Evolutionary conservation across 495 filamentous ascomycete species (phyloP).

Genomic region (Aspergillus nidulans): DNA sequence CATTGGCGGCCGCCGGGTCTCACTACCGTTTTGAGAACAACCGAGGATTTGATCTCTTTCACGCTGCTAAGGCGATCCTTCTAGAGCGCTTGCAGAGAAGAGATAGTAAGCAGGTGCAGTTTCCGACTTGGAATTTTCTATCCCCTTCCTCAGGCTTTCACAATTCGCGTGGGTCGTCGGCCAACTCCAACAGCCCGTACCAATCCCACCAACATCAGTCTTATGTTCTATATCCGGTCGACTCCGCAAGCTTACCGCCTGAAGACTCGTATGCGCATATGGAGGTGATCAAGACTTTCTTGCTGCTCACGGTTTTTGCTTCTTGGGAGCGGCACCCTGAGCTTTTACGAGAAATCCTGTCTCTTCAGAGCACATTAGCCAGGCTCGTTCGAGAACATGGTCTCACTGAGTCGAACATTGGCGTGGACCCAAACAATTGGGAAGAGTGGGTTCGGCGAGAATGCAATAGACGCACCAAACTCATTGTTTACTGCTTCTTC

Average conservation of each 20-base stretch:
- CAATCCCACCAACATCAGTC: slow-evolving; percentile 30
- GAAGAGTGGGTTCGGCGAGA: slow-evolving; percentile 47
- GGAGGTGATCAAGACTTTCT: slow-evolving; percentile 46
- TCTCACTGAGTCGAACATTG: slow-evolving; percentile 32
- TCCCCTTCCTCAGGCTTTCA: slow-evolving; percentile 36
- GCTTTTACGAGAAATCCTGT: slow-evolving; percentile 46
- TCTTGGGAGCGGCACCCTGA: slow-evolving; percentile 52
- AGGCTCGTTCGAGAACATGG: slow-evolving; percentile 47
- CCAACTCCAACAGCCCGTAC: slow-evolving; percentile 39
- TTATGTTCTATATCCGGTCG: slow-evolving; percentile 26
- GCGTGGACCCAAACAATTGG: slow-evolving; percentile 40
- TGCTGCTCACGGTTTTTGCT: slow-evolving; percentile 47
- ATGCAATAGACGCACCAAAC: slow-evolving; percentile 46
- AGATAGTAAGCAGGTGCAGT: slow-evolving; percentile 42
- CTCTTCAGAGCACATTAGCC: slow-evolving; percentile 46
- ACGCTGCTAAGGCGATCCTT: slow-evolving; percentile 52
- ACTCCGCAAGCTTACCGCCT: slow-evolving; percentile 32
- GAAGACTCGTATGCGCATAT: slow-evolving; percentile 48
- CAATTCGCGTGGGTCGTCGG: slow-evolving; percentile 38
- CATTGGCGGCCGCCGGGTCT: slow-evolving; percentile 45
- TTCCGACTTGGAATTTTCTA: slow-evolving; percentile 41
- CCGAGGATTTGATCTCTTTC: slow-evolving; percentile 64
- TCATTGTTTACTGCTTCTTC: slow-evolving; percentile 52
- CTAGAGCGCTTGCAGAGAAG: slow-evolving; percentile 43
- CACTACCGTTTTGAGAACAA: slow-evolving; percentile 62